These are phyloP conservation scores for Lotmaria passim DNA, from an alignment of 208 protist genomes.

Conservation along the genomic window DNA sequence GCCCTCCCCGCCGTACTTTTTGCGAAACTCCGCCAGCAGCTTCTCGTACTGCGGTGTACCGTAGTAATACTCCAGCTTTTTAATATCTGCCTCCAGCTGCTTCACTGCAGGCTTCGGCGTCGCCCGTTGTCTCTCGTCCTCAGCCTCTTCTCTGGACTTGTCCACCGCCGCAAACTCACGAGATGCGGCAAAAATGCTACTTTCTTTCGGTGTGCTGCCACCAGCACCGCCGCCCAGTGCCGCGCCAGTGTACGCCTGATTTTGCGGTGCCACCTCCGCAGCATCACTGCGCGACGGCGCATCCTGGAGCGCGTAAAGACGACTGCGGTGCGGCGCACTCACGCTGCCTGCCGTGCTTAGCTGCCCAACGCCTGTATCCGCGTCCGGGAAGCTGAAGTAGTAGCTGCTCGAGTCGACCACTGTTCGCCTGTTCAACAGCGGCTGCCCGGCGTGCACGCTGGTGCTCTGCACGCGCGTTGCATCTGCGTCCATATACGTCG, in stretches of 20 bases:
- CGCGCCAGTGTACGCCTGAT: background rate
- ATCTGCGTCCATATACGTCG: conserved; percentile 58
- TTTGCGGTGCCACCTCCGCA: background rate
- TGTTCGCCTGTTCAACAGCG: conserved; percentile 42
- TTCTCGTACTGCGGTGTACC: conserved; percentile 74
- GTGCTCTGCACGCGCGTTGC: conserved; percentile 64
- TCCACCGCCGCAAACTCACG: conserved; percentile 35
- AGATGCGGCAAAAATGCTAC: conserved; percentile 37
- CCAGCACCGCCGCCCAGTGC: background rate
- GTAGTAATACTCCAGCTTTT: conserved; percentile 86
- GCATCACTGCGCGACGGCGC: background rate
- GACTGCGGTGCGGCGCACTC: conserved; percentile 17
- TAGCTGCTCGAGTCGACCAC: conserved; percentile 46
- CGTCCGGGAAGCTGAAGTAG: conserved; percentile 31
- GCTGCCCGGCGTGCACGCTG: conserved; percentile 72
- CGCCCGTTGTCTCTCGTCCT: conserved; percentile 26
- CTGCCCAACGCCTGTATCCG: background rate
- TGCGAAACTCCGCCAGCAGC: conserved; percentile 66
- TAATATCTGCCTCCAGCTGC: conserved; percentile 75
- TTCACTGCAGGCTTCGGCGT: conserved; percentile 29
- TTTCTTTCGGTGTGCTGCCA: conserved; percentile 18
- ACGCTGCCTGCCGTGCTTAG: background rate
- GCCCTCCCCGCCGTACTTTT: conserved; percentile 59
- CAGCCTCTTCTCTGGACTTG: conserved; percentile 20
- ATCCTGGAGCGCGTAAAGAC: conserved; percentile 23